Evolutionary conservation across 2,329 filamentous ascomycete species (phyloP).

Genomic region (Fusarium tricinctum): DNA sequence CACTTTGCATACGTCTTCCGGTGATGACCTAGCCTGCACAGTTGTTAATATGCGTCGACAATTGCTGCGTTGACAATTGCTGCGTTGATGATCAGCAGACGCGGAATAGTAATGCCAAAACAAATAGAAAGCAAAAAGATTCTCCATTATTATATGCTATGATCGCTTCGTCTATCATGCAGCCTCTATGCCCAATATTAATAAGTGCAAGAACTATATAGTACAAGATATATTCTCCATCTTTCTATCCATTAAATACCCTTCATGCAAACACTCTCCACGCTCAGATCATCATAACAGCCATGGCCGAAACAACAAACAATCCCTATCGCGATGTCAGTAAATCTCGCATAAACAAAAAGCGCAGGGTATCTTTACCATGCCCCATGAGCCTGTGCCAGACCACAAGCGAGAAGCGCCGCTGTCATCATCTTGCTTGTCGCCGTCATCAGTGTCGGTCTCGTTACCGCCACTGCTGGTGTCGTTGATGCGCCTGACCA

Average conservation of each 20-base stretch:
- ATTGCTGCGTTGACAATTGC: too few species aligned
- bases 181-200: too few species aligned
- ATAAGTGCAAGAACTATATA: too few species aligned
- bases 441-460: background rate
- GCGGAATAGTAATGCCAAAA: too few species aligned
- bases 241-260: background rate
- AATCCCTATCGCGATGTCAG: conserved; percentile 41
- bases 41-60: too few species aligned
- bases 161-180: too few species aligned
- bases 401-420: conserved; percentile 21
- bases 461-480: background rate
- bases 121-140: too few species aligned
- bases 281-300: conserved; percentile 42
- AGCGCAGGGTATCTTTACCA: background rate
- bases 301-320: conserved; percentile 42
- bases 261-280: conserved; percentile 37
- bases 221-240: too few species aligned
- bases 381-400: conserved; percentile 15
- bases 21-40: too few species aligned
- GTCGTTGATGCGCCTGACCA: conserved; percentile 58
- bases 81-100: too few species aligned
- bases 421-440: conserved; percentile 7
- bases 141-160: too few species aligned
- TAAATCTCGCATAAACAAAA: background rate
- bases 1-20: too few species aligned